Percentiles rank a stretch among this genome's conserved stretches.
Evolutionary conservation across 1,139 yeast genomes (phyloP).

Genomic region (Magnusiomyces suaveolens): DNA sequence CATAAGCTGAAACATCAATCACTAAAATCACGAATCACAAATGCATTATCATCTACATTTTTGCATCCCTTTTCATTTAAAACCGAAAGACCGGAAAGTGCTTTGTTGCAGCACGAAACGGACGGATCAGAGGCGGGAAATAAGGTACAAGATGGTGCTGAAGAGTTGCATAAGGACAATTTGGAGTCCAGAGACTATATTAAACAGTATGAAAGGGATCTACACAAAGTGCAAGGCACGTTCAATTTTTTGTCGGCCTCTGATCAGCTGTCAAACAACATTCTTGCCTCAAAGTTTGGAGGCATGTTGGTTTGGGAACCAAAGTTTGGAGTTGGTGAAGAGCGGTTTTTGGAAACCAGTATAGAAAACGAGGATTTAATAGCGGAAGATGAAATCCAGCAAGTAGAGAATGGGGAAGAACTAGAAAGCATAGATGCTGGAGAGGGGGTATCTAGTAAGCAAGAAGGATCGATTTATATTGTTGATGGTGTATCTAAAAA

Average conservation of each 20-base stretch:
- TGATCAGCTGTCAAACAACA: background rate
- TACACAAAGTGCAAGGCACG: background rate
- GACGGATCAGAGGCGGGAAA: too few relatives aligned
- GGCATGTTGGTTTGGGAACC: background rate
- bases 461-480: background rate
- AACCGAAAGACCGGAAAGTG: background rate
- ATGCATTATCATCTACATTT: background rate
- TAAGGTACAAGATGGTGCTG: too few relatives aligned
- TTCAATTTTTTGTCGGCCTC: background rate
- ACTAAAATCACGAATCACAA: background rate
- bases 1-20: background rate
- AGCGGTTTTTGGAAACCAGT: background rate
- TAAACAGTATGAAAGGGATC: background rate
- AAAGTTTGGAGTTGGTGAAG: background rate
- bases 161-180: background rate
- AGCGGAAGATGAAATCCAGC: background rate
- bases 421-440: background rate
- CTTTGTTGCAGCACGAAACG: background rate
- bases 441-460: background rate
- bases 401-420: background rate
- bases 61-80: background rate
- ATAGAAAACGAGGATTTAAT: background rate
- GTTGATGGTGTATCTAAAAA: background rate
- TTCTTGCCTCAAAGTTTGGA: background rate
- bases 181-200: background rate